Evolutionary conservation across 2,329 filamentous ascomycete species (phyloP), one percentile per base, ranked within the genome.

Genomic region (Talaromyces sp.): DNA sequence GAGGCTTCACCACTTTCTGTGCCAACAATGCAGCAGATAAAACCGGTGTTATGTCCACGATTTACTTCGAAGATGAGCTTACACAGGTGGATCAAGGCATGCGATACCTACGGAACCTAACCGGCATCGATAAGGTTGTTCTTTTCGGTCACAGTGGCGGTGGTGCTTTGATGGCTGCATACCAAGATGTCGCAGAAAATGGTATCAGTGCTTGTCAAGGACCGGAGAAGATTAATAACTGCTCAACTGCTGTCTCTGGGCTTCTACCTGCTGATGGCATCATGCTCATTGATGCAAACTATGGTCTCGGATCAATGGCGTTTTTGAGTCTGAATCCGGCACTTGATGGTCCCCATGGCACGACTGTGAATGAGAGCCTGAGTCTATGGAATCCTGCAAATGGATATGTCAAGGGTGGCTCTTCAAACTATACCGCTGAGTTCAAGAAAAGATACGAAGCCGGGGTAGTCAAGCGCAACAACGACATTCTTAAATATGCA

Each of bases 141-240:
- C 76, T 79, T 0, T 68, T 82, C 1, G 79, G 80, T 1, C 82
- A 80, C 61, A 78, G 75, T 1, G 80, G 59, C 13, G 59, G 59
- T 11, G 59, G 57, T 41, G 51, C 51, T 16, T 42, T 60, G 52
- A 54, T 62, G 55, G 39, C 54, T 46, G 52, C 52, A 2, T 62
- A 56, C 42, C 59, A 60, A 27, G 56, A 60, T 17, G 46, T 60
- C 29, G 59, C 59, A 9, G 59, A 62, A 45, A 60, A 60, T 33
- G 59, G 57, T 13, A 22, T 54, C 6, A 20, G 36, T n/a, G 59
- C 59, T 13, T 60, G 57, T 36, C 47, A 56, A 13, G 54, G 59
- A 6, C 27, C 43, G 4, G 57, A 56, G 45, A 62, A 62, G 48
- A 49, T 60, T 37, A 47, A 52, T 16, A 55, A 50, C 2, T 62